Base-by-base conservation (phyloP, 1,139 yeast genomes). In the Candida tropicalis region DNA sequence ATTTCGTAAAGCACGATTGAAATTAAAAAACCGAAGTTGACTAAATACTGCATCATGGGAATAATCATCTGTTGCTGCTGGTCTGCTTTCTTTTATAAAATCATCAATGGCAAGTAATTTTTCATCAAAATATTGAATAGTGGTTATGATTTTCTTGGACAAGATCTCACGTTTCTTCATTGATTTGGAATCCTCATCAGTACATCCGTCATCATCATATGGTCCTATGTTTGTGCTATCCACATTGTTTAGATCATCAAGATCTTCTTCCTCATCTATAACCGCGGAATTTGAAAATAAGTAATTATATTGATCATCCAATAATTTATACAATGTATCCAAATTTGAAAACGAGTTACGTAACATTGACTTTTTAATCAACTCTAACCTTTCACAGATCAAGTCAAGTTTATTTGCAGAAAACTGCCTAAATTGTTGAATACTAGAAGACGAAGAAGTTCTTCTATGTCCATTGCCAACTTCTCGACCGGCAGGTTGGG, bases 271-370 rank as follows among this genome's bases (percentile, higher is more conserved):
- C 2, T 35, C 42, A 12, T 32, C 43, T 4, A 29, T 43, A 40
- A 55, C 58, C 49, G 61, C 44, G 11, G 42, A 25, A 25, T 16
- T 24, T 6, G 40, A 42, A 40, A 78, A 65, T 26, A 80, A 55
- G 40, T 72, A 70, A 36, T 73, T 79, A 56, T 78, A 80, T 51
- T 77, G 82, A 47, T 78, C 81, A 50, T 80, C 84, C 35, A 82
- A 59, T 2, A 81, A 70, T 41, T 71, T 67, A 53, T 73, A 73
- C 40, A 82, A 63, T 35, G 64, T 63, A 35, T 78, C 82, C 45
- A 77, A 57, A 50, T 75, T 77, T 41, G 70, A 71, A 32, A 65
- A 63, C 3, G 75, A 68, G 20, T 69, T 64, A 39, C 73, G 68
- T 48, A 80, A 66, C 25, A 67, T 72, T 35, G 69, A 65, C 38